Evolutionary conservation across 192 early-diverging fungal species (phyloP), one percentile per base, ranked within the genome.

Genomic region (Backusella morwellensis): DNA sequence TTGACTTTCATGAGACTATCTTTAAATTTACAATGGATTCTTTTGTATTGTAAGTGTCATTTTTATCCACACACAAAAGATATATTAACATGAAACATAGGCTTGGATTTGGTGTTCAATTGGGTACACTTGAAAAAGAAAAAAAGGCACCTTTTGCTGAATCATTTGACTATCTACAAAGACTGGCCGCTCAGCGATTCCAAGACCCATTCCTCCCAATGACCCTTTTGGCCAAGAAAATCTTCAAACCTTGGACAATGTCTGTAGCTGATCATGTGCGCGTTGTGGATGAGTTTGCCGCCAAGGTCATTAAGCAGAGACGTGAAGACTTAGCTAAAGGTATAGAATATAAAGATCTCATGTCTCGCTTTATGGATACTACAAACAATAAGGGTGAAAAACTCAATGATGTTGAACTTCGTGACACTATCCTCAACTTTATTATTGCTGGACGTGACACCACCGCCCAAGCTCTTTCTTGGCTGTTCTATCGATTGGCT

Each of bases 111-210:
- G 88, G 87, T 26, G 81, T 83, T 35, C 74, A 87, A 12, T 75
- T 88, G n/a, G 71, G 83, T 23, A 75, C 85, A 17, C 63, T 90
- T 14, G 70, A 73, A 35, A 77, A 70, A 35, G 76, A 77, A 5
- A 83, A 77, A 21, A 78, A 81, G 35, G 75, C 81, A 14, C 79
- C 75, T 11, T 89, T 91, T 80, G 89, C 88, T 0, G 59, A 41
- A 3, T 75, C 88, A 21, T 91, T 90, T 76, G 89, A 90, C 63
- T 77, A 73, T 35, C 83, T 80, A 17, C 88, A 89, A 77, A 68
- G 69, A 35, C 52, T 38, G 1, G 82, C 85, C 0, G 59, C 74
- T n/a, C 35, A 74, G 11, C 81, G 84, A 1, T 75, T 83, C 32
- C 59, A 80, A 35, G 74, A 75, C 26, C 82, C 76, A 6, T 76